These are phyloP conservation scores for Dorcoceras hygrometricum DNA, from an alignment of 257 asterid species.

Conservation along the genomic window DNA sequence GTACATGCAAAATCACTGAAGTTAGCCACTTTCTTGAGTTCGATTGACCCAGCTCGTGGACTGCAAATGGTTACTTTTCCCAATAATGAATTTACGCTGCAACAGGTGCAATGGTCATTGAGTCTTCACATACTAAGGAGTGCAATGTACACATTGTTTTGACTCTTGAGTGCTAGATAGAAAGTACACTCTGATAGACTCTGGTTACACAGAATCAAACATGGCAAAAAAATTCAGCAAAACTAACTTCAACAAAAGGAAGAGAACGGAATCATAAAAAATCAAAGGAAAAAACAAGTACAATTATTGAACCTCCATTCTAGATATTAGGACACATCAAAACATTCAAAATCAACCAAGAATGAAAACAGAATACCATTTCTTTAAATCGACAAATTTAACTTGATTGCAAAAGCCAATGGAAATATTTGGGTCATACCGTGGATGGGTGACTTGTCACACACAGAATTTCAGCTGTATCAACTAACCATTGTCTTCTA, in stretches of 20 bases:
- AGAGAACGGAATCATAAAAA: neutral
- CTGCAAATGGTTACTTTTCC: neutral
- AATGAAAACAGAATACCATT: neutral
- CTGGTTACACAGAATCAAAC: neutral
- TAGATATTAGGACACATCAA: neutral
- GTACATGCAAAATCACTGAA: neutral
- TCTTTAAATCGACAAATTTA: conserved; percentile 7
- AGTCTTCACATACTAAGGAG: neutral
- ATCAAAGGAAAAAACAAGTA: neutral
- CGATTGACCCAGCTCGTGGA: neutral
- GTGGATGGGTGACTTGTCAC: conserved; percentile 84
- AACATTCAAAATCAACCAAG: neutral
- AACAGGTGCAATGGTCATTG: too few relatives aligned
- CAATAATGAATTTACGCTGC: too few relatives aligned
- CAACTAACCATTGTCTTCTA: conserved; percentile 80
- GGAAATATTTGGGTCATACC: conserved; percentile 41
- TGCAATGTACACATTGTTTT: neutral
- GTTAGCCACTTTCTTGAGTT: neutral
- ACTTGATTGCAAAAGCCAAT: neutral
- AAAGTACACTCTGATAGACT: neutral
- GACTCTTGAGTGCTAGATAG: neutral
- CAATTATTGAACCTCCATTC: neutral
- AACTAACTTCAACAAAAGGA: neutral
- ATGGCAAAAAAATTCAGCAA: neutral
- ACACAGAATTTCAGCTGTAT: conserved; percentile 71